These are phyloP conservation scores for Xylaria curta DNA, from an alignment of 495 filamentous ascomycete species.

Conservation along the genomic window DNA sequence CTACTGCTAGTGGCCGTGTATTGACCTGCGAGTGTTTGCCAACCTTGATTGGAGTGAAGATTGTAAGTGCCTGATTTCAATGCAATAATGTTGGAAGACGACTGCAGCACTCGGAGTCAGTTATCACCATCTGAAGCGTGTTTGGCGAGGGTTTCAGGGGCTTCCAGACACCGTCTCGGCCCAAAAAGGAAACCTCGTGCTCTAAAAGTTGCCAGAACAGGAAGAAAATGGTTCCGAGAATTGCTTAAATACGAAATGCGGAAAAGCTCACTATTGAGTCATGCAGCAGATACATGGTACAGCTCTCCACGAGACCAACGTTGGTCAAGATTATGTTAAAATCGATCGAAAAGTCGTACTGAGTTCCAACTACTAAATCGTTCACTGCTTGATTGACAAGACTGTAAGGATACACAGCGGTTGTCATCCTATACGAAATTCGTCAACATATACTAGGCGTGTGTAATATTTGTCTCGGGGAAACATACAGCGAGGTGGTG, in stretches of 20 bases:
- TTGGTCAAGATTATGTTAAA: not conserved
- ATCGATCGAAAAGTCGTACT: slow-evolving; percentile 9
- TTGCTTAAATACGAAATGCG: too few species aligned
- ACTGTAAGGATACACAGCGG: not conserved
- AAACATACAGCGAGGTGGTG: not conserved
- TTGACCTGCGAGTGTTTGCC: not conserved
- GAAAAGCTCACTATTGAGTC: too few species aligned
- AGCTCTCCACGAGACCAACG: not conserved
- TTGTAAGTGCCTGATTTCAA: not conserved
- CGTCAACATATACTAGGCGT: not conserved
- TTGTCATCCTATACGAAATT: not conserved
- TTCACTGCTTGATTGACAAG: not conserved
- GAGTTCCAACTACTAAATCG: not conserved
- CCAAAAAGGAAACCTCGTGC: too few species aligned
- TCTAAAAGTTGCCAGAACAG: too few species aligned
- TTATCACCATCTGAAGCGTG: too few species aligned
- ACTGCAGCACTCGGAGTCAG: too few species aligned
- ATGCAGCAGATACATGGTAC: not conserved
- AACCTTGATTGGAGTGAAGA: not conserved
- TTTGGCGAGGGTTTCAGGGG: too few species aligned
- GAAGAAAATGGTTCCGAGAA: too few species aligned
- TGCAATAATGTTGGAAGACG: not conserved
- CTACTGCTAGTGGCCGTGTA: slow-evolving; percentile 4
- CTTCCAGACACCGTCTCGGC: too few species aligned
- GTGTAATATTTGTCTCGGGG: not conserved